Conservation (phyloP, 768 basidiomycete species). For the Lactifluus subvellereus region DNA sequence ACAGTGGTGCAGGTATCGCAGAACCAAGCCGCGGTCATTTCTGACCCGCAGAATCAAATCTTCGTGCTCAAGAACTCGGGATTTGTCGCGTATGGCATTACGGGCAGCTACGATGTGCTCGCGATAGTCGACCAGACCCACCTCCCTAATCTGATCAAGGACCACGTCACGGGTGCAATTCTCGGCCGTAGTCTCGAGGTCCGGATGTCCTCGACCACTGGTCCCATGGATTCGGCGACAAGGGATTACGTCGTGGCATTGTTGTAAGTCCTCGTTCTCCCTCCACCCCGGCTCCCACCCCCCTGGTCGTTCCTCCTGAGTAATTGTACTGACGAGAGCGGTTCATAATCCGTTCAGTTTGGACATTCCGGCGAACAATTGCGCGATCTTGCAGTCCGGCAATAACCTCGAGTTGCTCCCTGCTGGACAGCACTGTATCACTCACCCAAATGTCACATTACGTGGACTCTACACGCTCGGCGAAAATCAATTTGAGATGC, state of each 20-base stretch:
- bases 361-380: constrained; percentile 82
- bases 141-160: constrained; percentile 52
- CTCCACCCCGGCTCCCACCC: neutral
- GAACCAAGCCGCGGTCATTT: constrained; percentile 76
- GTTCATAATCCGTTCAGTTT: constrained; percentile 40
- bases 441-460: constrained; percentile 75
- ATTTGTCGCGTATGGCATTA: constrained; percentile 63
- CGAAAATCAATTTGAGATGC: constrained; percentile 82
- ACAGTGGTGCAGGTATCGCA: constrained; percentile 85
- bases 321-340: neutral
- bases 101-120: constrained; percentile 68
- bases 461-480: constrained; percentile 76
- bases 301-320: no score
- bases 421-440: constrained; percentile 81
- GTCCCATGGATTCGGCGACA: constrained; percentile 42
- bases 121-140: constrained; percentile 84
- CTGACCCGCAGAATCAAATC: constrained; percentile 71
- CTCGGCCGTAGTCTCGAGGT: constrained; percentile 78
- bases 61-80: constrained; percentile 81
- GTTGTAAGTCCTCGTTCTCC: constrained; percentile 45
- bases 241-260: constrained; percentile 62
- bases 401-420: constrained; percentile 73
- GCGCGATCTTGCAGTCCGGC: constrained; percentile 76
- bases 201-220: constrained; percentile 53
- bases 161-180: constrained; percentile 52